Percentiles rank a stretch among this genome's conserved stretches.
Evolutionary conservation across 495 filamentous ascomycete species (phyloP).

Genomic region (Hypoxylon lienhwacheense): DNA sequence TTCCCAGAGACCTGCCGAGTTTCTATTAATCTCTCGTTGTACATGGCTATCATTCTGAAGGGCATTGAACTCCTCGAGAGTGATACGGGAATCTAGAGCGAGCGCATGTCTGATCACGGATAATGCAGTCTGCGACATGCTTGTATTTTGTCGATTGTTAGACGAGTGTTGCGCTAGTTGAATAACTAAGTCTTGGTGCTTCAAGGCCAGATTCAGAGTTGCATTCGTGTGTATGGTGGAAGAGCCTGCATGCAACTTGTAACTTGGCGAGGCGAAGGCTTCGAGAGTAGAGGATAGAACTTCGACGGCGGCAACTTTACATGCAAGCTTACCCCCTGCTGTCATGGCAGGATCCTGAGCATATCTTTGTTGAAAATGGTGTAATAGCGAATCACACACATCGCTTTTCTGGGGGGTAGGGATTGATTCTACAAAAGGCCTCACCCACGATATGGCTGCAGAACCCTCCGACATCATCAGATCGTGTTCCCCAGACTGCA

Average conservation of each 20-base stretch:
- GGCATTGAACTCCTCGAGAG: slow-evolving; percentile 69
- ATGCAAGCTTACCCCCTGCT: slow-evolving; percentile 45
- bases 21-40: slow-evolving; percentile 66
- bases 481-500: slow-evolving; percentile 57
- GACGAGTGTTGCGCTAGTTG: slow-evolving; percentile 43
- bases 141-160: slow-evolving; percentile 42
- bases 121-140: slow-evolving; percentile 52
- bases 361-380: slow-evolving; percentile 68
- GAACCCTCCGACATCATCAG: slow-evolving; percentile 57
- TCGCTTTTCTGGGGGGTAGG: slow-evolving; percentile 68
- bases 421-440: slow-evolving; percentile 73
- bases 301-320: slow-evolving; percentile 50
- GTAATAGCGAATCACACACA: slow-evolving; percentile 68
- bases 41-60: slow-evolving; percentile 60
- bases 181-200: slow-evolving; percentile 51
- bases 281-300: slow-evolving; percentile 49
- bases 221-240: slow-evolving; percentile 55
- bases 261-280: slow-evolving; percentile 46
- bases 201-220: slow-evolving; percentile 52
- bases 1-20: slow-evolving; percentile 74
- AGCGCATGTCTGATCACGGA: slow-evolving; percentile 71
- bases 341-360: slow-evolving; percentile 51
- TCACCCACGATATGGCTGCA: slow-evolving; percentile 67
- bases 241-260: slow-evolving; percentile 48
- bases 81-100: slow-evolving; percentile 71